Conservation (phyloP, 2,329 filamentous ascomycete genomes). For the Fusarium decemcellulare region DNA sequence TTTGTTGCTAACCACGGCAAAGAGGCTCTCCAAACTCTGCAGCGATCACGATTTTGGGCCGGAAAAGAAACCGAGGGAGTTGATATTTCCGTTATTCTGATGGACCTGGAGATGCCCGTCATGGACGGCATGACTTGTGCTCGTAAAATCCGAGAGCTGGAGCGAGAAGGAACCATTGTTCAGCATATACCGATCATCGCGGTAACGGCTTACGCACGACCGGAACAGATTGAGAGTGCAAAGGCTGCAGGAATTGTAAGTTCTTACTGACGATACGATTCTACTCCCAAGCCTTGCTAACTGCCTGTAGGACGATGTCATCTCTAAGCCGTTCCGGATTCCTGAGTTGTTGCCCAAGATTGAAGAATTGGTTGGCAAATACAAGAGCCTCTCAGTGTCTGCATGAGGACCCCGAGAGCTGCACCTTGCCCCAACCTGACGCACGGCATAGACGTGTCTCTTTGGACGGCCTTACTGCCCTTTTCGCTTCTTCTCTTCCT, state of each 20-base stretch:
- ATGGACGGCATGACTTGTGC: constrained; percentile 87
- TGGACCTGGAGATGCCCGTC: constrained; percentile 88
- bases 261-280: constrained; percentile 28
- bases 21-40: constrained; percentile 72
- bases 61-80: constrained; percentile 62
- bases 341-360: constrained; percentile 79
- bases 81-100: constrained; percentile 77
- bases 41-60: constrained; percentile 69
- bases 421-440: neutral
- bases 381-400: constrained; percentile 51
- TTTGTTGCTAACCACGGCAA: constrained; percentile 76
- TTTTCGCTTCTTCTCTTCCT: constrained; percentile 13
- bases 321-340: constrained; percentile 86
- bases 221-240: constrained; percentile 80
- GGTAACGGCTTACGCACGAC: constrained; percentile 86
- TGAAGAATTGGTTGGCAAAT: constrained; percentile 65
- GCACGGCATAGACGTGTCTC: constrained; percentile 3
- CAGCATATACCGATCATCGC: constrained; percentile 83
- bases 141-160: constrained; percentile 76
- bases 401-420: constrained; percentile 14
- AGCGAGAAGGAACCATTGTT: constrained; percentile 72
- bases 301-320: constrained; percentile 73
- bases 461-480: neutral
- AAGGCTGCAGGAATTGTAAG: constrained; percentile 80
- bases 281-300: constrained; percentile 13